Conservation (phyloP, 176 grass and related monocot genomes). For the Dendrocalamus sinicus region DNA sequence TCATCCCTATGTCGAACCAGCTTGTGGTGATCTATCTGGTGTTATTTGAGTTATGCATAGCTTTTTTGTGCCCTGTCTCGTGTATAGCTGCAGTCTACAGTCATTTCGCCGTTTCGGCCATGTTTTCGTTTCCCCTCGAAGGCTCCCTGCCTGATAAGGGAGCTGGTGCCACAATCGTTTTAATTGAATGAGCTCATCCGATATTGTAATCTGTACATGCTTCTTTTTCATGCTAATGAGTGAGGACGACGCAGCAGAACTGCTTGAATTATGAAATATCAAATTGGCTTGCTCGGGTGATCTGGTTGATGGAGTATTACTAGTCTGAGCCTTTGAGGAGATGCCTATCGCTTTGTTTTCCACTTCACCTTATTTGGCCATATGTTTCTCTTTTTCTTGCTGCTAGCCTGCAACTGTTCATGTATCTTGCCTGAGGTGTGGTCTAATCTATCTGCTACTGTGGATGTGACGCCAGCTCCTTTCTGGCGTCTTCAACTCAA, state of each 20-base stretch:
- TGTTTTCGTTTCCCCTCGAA: slow-evolving; percentile 14
- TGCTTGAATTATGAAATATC: too few species aligned
- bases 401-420: too few species aligned
- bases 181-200: slow-evolving; percentile 20
- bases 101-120: background rate
- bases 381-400: too few species aligned
- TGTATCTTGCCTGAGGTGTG: too few species aligned
- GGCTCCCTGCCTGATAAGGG: slow-evolving; percentile 34
- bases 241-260: too few species aligned
- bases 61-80: slow-evolving; percentile 33
- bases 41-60: slow-evolving; percentile 38
- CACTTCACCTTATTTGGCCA: too few species aligned
- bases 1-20: slow-evolving; percentile 41
- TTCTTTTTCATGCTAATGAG: background rate
- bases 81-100: slow-evolving; percentile 49
- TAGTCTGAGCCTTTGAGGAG: too few species aligned
- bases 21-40: slow-evolving; percentile 47
- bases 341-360: too few species aligned
- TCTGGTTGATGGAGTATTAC: too few species aligned
- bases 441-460: too few species aligned
- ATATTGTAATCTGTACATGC: background rate
- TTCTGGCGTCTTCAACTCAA: too few species aligned
- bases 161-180: slow-evolving; percentile 14
- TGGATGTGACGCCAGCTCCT: too few species aligned
- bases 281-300: background rate